phyloP scores from a whole-genome alignment of 257 asterid species.

The Jasminum sambac region DNA sequence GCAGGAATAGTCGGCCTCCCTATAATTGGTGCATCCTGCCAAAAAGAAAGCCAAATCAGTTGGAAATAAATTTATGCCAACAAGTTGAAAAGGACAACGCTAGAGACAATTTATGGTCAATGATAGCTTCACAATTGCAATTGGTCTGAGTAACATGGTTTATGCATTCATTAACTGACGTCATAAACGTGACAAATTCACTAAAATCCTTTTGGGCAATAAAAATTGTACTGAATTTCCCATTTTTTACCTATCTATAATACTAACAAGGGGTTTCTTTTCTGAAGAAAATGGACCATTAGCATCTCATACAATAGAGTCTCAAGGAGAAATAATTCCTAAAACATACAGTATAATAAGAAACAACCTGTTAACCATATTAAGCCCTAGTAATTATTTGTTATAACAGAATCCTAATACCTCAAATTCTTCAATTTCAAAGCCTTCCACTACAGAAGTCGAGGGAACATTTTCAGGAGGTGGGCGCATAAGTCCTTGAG shows the following conservation, averaged over 20 bases:
- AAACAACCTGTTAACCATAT: slow-evolving; percentile 12
- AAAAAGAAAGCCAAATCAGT: slow-evolving; percentile 25
- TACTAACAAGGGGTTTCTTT: neutral
- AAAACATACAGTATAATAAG: slow-evolving; percentile 10
- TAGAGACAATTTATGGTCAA: neutral
- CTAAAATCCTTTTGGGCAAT: neutral
- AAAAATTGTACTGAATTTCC: neutral
- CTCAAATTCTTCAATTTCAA: slow-evolving; percentile 92
- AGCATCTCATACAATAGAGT: slow-evolving; percentile 8
- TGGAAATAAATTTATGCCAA: neutral
- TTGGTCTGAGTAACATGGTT: slow-evolving; percentile 11
- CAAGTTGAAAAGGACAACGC: neutral
- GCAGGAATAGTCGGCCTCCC: slow-evolving; percentile 85
- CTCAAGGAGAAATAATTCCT: slow-evolving; percentile 9
- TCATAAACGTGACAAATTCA: neutral
- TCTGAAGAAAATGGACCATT: neutral
- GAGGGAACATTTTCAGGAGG: slow-evolving; percentile 59
- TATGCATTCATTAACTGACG: neutral
- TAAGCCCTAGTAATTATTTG: slow-evolving; percentile 7
- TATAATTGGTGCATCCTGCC: slow-evolving; percentile 75
- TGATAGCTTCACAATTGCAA: slow-evolving; percentile 4
- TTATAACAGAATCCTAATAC: slow-evolving; percentile 39
- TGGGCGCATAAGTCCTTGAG: slow-evolving; percentile 81
- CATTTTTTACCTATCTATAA: neutral
- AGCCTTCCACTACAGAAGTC: slow-evolving; percentile 63